phyloP scores from a whole-genome alignment of 2,329 filamentous ascomycete genomes.

The Colletotrichum echinochloae region DNA sequence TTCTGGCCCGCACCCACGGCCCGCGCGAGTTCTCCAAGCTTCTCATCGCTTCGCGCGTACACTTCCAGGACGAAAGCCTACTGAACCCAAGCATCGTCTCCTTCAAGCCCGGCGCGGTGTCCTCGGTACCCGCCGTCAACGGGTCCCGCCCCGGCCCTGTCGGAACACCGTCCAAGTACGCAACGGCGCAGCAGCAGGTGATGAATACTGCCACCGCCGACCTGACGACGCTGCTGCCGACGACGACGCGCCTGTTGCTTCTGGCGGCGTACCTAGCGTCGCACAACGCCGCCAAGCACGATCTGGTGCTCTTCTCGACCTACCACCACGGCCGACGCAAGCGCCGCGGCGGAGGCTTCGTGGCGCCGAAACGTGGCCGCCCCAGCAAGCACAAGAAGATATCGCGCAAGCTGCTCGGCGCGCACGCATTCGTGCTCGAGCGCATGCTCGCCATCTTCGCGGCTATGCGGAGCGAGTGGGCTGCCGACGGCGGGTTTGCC shows the following conservation, averaged over 20 bases:
- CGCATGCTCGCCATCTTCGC: constrained; percentile 82
- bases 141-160: not conserved
- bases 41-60: constrained; percentile 74
- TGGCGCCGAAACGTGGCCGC: constrained; percentile 46
- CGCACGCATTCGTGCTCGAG: constrained; percentile 82
- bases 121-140: not conserved
- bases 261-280: constrained; percentile 84
- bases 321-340: constrained; percentile 66
- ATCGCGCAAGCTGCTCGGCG: constrained; percentile 79
- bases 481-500: constrained; percentile 52
- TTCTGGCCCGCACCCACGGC: constrained; percentile 78
- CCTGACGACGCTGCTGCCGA: constrained; percentile 72
- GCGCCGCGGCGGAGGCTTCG: constrained; percentile 61
- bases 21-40: constrained; percentile 88
- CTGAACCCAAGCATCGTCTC: constrained; percentile 74
- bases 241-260: constrained; percentile 79
- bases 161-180: constrained; percentile 32
- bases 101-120: constrained; percentile 1
- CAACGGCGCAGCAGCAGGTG: not conserved
- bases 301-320: constrained; percentile 81
- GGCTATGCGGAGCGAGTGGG: constrained; percentile 71
- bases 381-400: constrained; percentile 75
- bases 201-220: constrained; percentile 46
- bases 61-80: constrained; percentile 80
- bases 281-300: constrained; percentile 81